Percentiles rank a stretch among this genome's conserved stretches.
phyloP scores from a whole-genome alignment of 1,284 basidiomycete genomes.

The Meira miltonrushii region DNA sequence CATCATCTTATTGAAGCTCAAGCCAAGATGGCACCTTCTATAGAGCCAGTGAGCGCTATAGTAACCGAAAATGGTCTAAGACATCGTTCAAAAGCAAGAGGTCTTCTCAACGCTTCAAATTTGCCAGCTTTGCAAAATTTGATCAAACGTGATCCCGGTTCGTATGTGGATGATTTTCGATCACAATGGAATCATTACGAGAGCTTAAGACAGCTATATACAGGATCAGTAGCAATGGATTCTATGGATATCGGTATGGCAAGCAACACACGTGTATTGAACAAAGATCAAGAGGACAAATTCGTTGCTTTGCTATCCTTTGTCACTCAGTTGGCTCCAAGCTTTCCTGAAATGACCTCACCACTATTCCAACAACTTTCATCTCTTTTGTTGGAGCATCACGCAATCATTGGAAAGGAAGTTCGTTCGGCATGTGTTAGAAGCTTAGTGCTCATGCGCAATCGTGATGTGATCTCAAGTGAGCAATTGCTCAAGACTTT shows the following conservation, averaged over 20 bases:
- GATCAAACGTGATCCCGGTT: slow-evolving; percentile 81
- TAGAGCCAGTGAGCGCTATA: slow-evolving; percentile 21
- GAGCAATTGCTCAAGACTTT: slow-evolving; percentile 83
- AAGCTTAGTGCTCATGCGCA: slow-evolving; percentile 69
- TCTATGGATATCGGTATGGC: slow-evolving; percentile 4
- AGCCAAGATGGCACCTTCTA: slow-evolving; percentile 5
- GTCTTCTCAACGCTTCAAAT: slow-evolving; percentile 54
- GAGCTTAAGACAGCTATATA: slow-evolving; percentile 77
- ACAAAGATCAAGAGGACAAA: slow-evolving; percentile 67
- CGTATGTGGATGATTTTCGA: slow-evolving; percentile 93
- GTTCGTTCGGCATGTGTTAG: slow-evolving; percentile 38
- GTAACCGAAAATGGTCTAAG: slow-evolving; percentile 40
- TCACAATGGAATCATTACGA: slow-evolving; percentile 98
- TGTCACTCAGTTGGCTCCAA: slow-evolving; percentile 54
- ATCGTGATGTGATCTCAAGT: slow-evolving; percentile 85
- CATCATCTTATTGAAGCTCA: background rate
- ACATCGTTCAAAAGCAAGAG: slow-evolving; percentile 45
- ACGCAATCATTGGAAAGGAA: slow-evolving; percentile 41
- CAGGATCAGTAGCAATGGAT: slow-evolving; percentile 20
- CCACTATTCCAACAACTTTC: slow-evolving; percentile 36
- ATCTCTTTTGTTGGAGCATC: slow-evolving; percentile 45
- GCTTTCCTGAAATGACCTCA: slow-evolving; percentile 36
- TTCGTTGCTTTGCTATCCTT: slow-evolving; percentile 62
- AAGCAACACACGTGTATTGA: slow-evolving; percentile 59
- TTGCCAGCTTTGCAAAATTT: slow-evolving; percentile 79